Percentiles rank a stretch among this genome's conserved stretches.
Conservation (phyloP, 163 green algal genomes). For the Picocystis sp. region DNA sequence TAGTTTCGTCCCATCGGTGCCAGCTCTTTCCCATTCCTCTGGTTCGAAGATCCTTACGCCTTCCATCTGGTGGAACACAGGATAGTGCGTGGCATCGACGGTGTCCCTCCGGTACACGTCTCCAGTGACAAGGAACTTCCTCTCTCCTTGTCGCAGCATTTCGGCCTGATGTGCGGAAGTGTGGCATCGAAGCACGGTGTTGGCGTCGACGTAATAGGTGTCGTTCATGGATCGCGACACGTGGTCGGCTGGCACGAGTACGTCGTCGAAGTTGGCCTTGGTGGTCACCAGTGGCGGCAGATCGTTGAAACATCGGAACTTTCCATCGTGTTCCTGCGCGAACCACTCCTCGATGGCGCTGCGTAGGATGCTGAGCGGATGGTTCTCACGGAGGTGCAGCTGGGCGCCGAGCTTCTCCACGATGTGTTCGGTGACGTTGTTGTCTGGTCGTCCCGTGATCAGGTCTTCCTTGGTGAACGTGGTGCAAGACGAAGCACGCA, state of each 20-base stretch:
- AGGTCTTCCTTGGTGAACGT: too few species aligned
- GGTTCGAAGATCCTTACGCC: constrained; percentile 36
- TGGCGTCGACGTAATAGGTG: constrained; percentile 89
- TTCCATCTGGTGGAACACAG: constrained; percentile 98
- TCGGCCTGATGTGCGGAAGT: constrained; percentile 94
- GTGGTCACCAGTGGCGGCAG: constrained; percentile 73
- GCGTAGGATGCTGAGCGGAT: constrained; percentile 94
- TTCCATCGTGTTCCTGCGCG: constrained; percentile 26
- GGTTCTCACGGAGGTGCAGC: constrained; percentile 60
- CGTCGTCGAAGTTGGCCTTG: constrained; percentile 91
- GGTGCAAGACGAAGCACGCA: too few species aligned
- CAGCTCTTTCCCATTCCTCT: constrained; percentile 49
- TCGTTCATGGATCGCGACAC: constrained; percentile 84
- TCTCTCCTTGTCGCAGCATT: constrained; percentile 52
- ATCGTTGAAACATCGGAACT: constrained; percentile 78
- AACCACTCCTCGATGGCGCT: constrained; percentile 91
- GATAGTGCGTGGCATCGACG: constrained; percentile 98
- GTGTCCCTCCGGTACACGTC: constrained; percentile 83
- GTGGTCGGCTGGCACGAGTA: constrained; percentile 87
- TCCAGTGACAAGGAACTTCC: constrained; percentile 30
- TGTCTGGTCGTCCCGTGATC: constrained; percentile 27
- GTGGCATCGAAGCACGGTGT: constrained; percentile 92
- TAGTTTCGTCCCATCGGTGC: constrained; percentile 32
- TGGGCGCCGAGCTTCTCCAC: constrained; percentile 85
- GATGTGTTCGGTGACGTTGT: constrained; percentile 95